Evolutionary conservation across 305 asterid species (phyloP).

Genomic region (Fraxinus paxiana): DNA sequence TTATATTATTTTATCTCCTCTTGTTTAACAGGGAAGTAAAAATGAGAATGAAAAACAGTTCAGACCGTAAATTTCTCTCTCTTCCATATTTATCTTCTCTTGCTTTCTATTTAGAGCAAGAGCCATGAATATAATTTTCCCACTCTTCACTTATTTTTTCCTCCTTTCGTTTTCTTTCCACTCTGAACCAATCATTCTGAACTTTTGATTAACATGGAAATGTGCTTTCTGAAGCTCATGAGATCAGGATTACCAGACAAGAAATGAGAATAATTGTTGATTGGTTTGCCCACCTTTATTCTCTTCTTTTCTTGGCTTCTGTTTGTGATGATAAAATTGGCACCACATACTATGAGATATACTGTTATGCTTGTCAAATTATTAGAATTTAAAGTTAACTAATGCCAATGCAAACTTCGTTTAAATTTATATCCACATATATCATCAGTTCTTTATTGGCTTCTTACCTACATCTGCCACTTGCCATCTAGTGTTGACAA

Average conservation of each 20-base stretch:
- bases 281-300: background rate
- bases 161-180: background rate
- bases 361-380: conserved; percentile 9
- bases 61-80: background rate
- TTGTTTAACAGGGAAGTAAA: background rate
- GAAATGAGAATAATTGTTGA: background rate
- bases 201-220: background rate
- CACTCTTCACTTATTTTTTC: background rate
- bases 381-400: background rate
- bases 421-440: conserved; percentile 7
- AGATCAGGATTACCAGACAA: conserved; percentile 10
- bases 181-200: background rate
- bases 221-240: background rate
- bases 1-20: background rate
- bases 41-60: background rate
- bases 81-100: background rate
- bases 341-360: conserved; percentile 4
- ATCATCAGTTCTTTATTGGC: background rate
- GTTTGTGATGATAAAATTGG: conserved; percentile 6
- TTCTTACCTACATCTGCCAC: conserved; percentile 10
- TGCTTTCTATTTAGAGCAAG: background rate
- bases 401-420: background rate
- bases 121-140: background rate
- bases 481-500: conserved; percentile 11
- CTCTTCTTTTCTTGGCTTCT: background rate